A percentile compares a stretch with the other conserved stretches of the same genome.
These are phyloP conservation scores for Porphyrellus cyaneotinctus DNA, from an alignment of 768 basidiomycete genomes.

Conservation along the genomic window DNA sequence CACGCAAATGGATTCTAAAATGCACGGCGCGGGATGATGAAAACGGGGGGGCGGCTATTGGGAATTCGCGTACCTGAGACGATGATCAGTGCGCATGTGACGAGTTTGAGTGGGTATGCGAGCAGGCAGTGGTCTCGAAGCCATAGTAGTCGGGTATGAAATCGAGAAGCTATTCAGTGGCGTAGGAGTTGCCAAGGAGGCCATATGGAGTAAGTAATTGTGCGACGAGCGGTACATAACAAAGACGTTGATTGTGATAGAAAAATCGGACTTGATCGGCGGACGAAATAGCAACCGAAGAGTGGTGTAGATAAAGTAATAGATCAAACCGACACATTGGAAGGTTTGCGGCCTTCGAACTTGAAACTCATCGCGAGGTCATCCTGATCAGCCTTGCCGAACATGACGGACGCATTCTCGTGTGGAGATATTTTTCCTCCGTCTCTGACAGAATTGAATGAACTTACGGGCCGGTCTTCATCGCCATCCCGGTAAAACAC, in stretches of 20 bases:
- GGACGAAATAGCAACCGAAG: conserved; percentile 28
- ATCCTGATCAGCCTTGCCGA: conserved; percentile 30
- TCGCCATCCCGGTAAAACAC: conserved; percentile 10
- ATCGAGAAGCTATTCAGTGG: conserved; percentile 12
- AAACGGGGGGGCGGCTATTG: background rate
- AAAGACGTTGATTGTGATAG: conserved; percentile 17
- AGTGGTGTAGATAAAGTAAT: conserved; percentile 28
- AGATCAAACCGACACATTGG: conserved; percentile 25
- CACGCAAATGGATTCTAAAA: background rate
- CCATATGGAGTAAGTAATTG: conserved; percentile 8
- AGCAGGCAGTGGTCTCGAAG: background rate
- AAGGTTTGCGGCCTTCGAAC: conserved; percentile 30
- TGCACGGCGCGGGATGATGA: conserved; percentile 1
- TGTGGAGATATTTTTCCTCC: conserved; percentile 22
- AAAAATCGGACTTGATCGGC: conserved; percentile 34
- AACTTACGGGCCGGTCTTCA: conserved; percentile 7
- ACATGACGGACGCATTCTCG: conserved; percentile 23
- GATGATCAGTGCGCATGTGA: conserved; percentile 7
- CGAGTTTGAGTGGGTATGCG: background rate
- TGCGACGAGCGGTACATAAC: conserved; percentile 6
- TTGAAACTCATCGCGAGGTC: conserved; percentile 31
- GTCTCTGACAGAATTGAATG: conserved; percentile 21
- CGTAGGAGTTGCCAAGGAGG: conserved; percentile 13
- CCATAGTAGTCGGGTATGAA: conserved; percentile 1
- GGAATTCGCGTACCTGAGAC: conserved; percentile 14